Percentiles rank a stretch among this genome's conserved stretches.
phyloP scores from a whole-genome alignment of 176 grass and related monocot genomes.

The Melocanna baccifera region DNA sequence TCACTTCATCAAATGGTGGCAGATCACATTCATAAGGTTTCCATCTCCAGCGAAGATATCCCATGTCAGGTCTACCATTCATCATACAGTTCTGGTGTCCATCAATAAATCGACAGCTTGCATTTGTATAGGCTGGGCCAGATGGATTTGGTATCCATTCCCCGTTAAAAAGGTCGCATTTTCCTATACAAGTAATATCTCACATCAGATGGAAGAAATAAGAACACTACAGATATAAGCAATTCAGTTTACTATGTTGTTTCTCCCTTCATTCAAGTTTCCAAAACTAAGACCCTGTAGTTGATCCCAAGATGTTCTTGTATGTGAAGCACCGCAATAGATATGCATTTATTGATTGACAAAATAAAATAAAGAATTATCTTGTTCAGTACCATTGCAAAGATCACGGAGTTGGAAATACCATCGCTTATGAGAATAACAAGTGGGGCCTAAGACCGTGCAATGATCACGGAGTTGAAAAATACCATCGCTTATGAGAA shows the following conservation, averaged over 20 bases:
- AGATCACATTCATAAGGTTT: slow-evolving; percentile 72
- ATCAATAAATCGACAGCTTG: slow-evolving; percentile 70
- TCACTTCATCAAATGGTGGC: slow-evolving; percentile 47
- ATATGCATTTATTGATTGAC: background rate
- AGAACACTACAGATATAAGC: background rate
- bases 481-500: too few relatives aligned
- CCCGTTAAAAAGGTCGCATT: slow-evolving; percentile 63
- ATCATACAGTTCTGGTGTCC: slow-evolving; percentile 73
- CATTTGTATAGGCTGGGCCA: slow-evolving; percentile 78
- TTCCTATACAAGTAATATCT: slow-evolving; percentile 18
- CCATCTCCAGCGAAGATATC: slow-evolving; percentile 74
- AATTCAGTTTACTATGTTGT: background rate
- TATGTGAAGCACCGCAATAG: background rate
- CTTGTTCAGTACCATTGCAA: too few relatives aligned
- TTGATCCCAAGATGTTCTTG: background rate
- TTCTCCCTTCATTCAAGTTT: slow-evolving; percentile 7
- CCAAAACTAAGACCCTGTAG: slow-evolving; percentile 1
- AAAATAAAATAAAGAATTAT: too few relatives aligned
- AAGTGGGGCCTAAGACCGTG: too few relatives aligned
- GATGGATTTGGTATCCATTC: slow-evolving; percentile 62
- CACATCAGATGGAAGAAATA: slow-evolving; percentile 27
- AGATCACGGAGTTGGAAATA: too few relatives aligned
- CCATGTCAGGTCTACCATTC: slow-evolving; percentile 66
- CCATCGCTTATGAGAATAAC: too few relatives aligned
- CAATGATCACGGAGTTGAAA: too few relatives aligned